These are phyloP conservation scores for Lenzites betulinus DNA, from an alignment of 768 basidiomycete genomes.

Conservation along the genomic window DNA sequence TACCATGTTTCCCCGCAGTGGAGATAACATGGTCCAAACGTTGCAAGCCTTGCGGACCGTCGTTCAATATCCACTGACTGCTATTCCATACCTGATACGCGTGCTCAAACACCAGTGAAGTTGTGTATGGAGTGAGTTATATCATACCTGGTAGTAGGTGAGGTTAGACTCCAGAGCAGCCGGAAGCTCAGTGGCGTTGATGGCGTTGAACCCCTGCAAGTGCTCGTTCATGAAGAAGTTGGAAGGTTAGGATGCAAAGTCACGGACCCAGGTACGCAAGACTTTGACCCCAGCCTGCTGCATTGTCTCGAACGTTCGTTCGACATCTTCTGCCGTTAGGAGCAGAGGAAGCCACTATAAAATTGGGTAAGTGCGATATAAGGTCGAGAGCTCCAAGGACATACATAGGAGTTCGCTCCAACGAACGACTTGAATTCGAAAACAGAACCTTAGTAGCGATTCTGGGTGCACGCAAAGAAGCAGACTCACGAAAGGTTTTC, in stretches of 20 bases:
- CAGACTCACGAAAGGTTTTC: conserved; percentile 49
- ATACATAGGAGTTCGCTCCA: conserved; percentile 56
- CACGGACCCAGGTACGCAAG: conserved; percentile 52
- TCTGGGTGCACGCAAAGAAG: neutral
- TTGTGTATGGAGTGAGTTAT: neutral
- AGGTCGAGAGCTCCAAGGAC: conserved; percentile 12
- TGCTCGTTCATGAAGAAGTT: neutral
- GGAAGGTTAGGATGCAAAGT: neutral
- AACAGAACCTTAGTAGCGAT: neutral
- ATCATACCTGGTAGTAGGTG: conserved; percentile 50
- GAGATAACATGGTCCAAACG: conserved; percentile 54
- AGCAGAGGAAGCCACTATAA: conserved; percentile 57
- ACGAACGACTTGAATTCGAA: conserved; percentile 47
- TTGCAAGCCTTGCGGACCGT: conserved; percentile 54
- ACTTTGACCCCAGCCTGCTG: conserved; percentile 50
- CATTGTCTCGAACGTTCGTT: conserved; percentile 52
- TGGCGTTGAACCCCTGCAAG: conserved; percentile 43
- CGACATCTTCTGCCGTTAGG: conserved; percentile 48
- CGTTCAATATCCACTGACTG: conserved; percentile 49
- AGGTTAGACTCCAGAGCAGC: conserved; percentile 44
- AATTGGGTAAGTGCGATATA: neutral
- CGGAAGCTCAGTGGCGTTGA: conserved; percentile 44
- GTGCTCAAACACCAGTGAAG: neutral
- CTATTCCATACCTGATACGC: conserved; percentile 49
- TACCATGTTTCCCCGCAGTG: conserved; percentile 50